phyloP scores from a whole-genome alignment of 1,284 basidiomycete genomes.

The Takashimella tepidaria region DNA sequence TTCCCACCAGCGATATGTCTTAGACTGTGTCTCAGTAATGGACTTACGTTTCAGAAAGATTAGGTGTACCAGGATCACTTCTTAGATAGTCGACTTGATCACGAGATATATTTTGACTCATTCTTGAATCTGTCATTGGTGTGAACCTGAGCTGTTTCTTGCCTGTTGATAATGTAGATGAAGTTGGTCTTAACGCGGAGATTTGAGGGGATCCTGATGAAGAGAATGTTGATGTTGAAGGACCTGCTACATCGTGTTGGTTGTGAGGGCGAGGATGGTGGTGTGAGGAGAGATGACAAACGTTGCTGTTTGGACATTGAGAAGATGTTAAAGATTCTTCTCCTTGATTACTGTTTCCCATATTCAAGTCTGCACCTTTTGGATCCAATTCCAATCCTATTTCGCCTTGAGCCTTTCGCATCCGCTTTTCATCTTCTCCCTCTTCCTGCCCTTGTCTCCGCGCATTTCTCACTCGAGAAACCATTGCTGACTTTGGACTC shows the following conservation, averaged over 20 bases:
- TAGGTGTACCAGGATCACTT: conserved; percentile 45
- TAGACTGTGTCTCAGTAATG: background rate
- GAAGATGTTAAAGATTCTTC: too few species aligned
- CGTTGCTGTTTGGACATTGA: background rate
- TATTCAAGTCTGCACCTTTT: background rate
- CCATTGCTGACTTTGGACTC: background rate
- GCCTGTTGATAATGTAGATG: background rate
- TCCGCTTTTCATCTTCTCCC: too few species aligned
- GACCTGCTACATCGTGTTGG: too few species aligned
- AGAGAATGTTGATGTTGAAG: too few species aligned
- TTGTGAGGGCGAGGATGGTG: background rate
- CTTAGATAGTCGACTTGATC: conserved; percentile 31
- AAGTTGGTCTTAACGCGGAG: background rate
- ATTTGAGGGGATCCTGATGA: too few species aligned
- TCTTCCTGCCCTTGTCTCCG: too few species aligned
- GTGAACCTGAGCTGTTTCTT: background rate
- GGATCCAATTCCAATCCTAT: background rate
- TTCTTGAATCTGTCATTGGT: background rate
- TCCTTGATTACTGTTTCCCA: too few species aligned
- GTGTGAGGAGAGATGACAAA: background rate
- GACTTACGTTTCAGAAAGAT: conserved; percentile 44
- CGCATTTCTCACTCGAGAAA: background rate
- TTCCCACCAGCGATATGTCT: background rate
- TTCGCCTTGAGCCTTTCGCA: too few species aligned
- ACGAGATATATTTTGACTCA: conserved; percentile 21